These are phyloP conservation scores for Microsporum ferrugineum DNA, from an alignment of 2,329 filamentous ascomycete species.

Conservation along the genomic window DNA sequence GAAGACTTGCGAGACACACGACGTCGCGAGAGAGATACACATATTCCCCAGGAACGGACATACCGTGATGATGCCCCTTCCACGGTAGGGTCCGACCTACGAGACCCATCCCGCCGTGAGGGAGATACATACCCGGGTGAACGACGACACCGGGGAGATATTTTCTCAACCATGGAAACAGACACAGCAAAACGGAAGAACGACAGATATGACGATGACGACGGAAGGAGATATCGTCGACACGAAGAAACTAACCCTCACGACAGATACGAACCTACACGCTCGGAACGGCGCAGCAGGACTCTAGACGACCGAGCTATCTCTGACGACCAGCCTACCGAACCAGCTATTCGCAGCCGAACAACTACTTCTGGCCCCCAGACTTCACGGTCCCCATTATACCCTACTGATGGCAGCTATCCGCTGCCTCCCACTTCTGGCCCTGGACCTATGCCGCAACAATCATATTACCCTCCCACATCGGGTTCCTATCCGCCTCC, in stretches of 20 bases:
- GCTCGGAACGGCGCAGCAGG: background rate
- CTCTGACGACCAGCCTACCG: background rate
- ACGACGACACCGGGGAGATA: background rate
- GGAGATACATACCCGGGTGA: background rate
- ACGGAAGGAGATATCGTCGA: background rate
- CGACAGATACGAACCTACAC: background rate
- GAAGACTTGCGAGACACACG: background rate
- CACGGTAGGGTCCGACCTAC: background rate
- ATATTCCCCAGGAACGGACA: slow-evolving; percentile 8
- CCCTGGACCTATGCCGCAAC: background rate
- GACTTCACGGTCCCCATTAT: background rate
- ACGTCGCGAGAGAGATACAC: background rate
- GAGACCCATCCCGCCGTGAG: background rate
- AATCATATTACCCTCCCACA: background rate
- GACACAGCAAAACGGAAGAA: background rate
- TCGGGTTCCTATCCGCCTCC: background rate
- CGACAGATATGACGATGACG: background rate
- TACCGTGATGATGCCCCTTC: slow-evolving; percentile 16
- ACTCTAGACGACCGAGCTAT: background rate
- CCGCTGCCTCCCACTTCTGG: background rate
- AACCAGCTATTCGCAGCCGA: background rate
- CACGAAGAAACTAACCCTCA: background rate
- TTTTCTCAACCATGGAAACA: background rate
- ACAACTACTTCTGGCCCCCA: background rate
- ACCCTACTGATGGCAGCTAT: background rate